Evolutionary conservation across 2,329 filamentous ascomycete genomes (phyloP), one percentile per base, ranked within the genome.

Genomic region (Pezicula carpinea): DNA sequence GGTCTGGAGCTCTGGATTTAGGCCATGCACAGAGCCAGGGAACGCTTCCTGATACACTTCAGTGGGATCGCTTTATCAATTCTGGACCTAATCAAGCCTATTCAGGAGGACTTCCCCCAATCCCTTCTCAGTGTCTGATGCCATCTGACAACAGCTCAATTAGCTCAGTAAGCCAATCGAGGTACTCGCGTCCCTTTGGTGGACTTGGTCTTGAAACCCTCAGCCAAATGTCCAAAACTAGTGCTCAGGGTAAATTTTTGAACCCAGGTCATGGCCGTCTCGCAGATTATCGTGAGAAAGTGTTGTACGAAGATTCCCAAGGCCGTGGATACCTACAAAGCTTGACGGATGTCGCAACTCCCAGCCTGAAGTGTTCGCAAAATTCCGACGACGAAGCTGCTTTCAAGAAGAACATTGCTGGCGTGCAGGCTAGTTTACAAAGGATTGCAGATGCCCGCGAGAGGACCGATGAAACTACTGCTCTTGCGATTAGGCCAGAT

Each of bases 81-180:
- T 53, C 59, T 41, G 58, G 54, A 38, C 52, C 56, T 3, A 44
- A 19, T 14, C 22, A 29, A 11, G 7, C 38, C 3, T 15, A 40
- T 17, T 35, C 51, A 15, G 53, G 39, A 45, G 55, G 58, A 13
- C 39, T 66, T 5, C 64, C 64, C 31, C 57, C 62, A 21, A 66
- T 66, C 39, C 64, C 64, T 13, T 64, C 62, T 6, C 60, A 66
- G 42, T 65, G 63, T 53, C 48, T 64, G n/a, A 51, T 65, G 7
- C 60, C 61, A 10, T 64, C 61, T 13, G 59, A 64, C n/a, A 56
- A 51, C 53, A 59, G 54, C 38, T 63, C 61, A 19, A 48, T 52
- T 42, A 52, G 51, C 23, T 56, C 56, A 15, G 52, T 52, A 11
- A 60, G 58, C 35, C 54, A 59, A 45, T 48, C 54, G 21, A 52